phyloP scores from a whole-genome alignment of 805 yeast genomes.

The Metschnikowia amazonensis region DNA sequence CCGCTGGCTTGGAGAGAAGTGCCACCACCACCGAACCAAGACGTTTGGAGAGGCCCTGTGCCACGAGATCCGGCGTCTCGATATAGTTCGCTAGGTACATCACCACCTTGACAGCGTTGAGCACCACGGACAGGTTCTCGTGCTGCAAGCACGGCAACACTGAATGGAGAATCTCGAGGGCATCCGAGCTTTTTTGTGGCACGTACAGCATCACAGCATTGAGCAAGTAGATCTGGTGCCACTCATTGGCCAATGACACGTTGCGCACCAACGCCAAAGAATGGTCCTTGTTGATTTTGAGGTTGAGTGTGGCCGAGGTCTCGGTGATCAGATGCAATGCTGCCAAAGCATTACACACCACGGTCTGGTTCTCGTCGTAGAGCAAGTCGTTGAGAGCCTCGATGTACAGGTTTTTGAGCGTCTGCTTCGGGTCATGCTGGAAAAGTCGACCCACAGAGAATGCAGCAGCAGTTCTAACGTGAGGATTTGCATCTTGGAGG shows the following conservation, averaged over 20 bases:
- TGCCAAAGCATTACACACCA: slow-evolving; percentile 70
- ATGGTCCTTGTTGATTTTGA: slow-evolving; percentile 51
- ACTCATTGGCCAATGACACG: slow-evolving; percentile 47
- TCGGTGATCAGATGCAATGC: slow-evolving; percentile 65
- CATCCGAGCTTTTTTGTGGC: slow-evolving; percentile 67
- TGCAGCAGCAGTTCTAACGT: slow-evolving; percentile 67
- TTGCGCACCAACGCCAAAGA: slow-evolving; percentile 32
- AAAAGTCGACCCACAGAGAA: slow-evolving; percentile 65
- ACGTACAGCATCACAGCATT: slow-evolving; percentile 63
- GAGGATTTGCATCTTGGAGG: slow-evolving; percentile 48
- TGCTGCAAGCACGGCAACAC: slow-evolving; percentile 72
- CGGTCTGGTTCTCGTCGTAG: slow-evolving; percentile 53
- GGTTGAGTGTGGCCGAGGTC: slow-evolving; percentile 42
- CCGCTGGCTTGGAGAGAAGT: slow-evolving; percentile 70
- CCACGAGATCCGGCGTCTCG: slow-evolving; percentile 47
- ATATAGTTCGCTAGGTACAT: slow-evolving; percentile 73
- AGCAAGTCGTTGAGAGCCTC: slow-evolving; percentile 49
- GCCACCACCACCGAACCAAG: slow-evolving; percentile 68
- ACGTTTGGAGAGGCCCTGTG: slow-evolving; percentile 53
- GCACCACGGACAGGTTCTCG: slow-evolving; percentile 73
- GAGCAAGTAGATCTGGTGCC: slow-evolving; percentile 70
- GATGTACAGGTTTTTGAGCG: slow-evolving; percentile 42
- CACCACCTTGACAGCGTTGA: slow-evolving; percentile 70
- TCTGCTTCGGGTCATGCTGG: slow-evolving; percentile 49
- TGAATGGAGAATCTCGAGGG: slow-evolving; percentile 59